Base-by-base conservation (phyloP, 371 early-diverging fungal species). In the Mortierella sp. region DNA sequence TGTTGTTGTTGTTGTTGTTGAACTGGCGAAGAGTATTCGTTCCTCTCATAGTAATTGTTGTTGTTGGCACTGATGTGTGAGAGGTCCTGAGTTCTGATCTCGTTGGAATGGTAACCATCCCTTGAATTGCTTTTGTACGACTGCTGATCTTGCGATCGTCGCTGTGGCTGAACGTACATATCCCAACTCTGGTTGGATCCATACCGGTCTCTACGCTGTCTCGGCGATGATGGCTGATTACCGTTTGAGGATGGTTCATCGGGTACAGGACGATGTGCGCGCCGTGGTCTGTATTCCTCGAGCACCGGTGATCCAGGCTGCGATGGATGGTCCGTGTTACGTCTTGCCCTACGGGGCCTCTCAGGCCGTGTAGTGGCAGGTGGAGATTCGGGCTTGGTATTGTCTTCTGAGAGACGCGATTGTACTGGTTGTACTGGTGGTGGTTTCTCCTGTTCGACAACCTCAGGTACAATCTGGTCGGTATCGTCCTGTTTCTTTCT, bases 291-390 rank as follows among this genome's bases (percentile, higher is more conserved):
- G 19, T 49, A 38, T 18, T 64, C 51, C 6, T 28, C 57, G 14
- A 13, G 48, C 19, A 1, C 12, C 34, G 23, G 26, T 21, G 2
- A 57, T 45, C 26, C 68, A 1, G 48, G 47, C 8, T 46, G 60
- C 16, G 54, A 30, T 16, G 30, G 56, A 21, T 58, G 52, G 19
- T 70, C 54, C 23, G 70, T 70, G 38, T 70, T 58, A 5, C 70
- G 52, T 21, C 70, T 56, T 26, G 64, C 27, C 24, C 70, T 39
- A 27, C 70, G 63, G 2, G 70, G 70, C 27, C 70, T 51, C 27
- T 70, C 70, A 41, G 70, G 70, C 13, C 49, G 53, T 14, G 54
- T 27, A 21, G 45, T n/a, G 8, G 42, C 41, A n/a, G 10, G 7
- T 26, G 21, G 10, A 26, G 49, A 3, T 16, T 12, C 49, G 16